Conservation (phyloP, 176 grass and related monocot genomes). For the Tillandsia fasciculata region DNA sequence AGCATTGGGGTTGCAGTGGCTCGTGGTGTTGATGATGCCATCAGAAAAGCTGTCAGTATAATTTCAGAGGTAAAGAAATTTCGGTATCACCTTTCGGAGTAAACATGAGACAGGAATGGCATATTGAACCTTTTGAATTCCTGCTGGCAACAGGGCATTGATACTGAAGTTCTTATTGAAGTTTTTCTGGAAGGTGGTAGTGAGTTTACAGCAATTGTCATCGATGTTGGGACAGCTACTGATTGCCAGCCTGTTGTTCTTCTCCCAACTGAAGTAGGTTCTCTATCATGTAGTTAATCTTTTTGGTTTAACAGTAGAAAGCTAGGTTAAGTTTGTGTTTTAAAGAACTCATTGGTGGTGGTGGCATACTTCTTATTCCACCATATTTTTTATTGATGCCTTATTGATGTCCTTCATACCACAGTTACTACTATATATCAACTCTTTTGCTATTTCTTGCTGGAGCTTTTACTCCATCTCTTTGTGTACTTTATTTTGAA, state of each 20-base stretch:
- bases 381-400: too few species aligned
- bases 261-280: slow-evolving; percentile 75
- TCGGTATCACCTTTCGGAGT: slow-evolving; percentile 5
- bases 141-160: slow-evolving; percentile 41
- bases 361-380: too few species aligned
- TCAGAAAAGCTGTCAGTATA: slow-evolving; percentile 58
- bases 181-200: slow-evolving; percentile 82
- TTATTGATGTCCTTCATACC: too few species aligned
- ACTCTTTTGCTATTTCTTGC: too few species aligned
- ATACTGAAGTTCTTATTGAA: slow-evolving; percentile 76
- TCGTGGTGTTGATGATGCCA: slow-evolving; percentile 66
- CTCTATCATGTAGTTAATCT: slow-evolving; percentile 7
- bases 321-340: background rate
- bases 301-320: background rate
- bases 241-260: slow-evolving; percentile 59
- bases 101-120: background rate
- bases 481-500: too few species aligned
- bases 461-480: too few species aligned
- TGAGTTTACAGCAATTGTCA: slow-evolving; percentile 82
- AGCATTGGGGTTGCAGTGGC: slow-evolving; percentile 80
- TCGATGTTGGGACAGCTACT: slow-evolving; percentile 62
- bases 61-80: slow-evolving; percentile 44
- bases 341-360: background rate
- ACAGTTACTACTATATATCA: too few species aligned
- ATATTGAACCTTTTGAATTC: slow-evolving; percentile 5